Evolutionary conservation across 805 yeast species (phyloP).

Genomic region (Candida hungchunana): DNA sequence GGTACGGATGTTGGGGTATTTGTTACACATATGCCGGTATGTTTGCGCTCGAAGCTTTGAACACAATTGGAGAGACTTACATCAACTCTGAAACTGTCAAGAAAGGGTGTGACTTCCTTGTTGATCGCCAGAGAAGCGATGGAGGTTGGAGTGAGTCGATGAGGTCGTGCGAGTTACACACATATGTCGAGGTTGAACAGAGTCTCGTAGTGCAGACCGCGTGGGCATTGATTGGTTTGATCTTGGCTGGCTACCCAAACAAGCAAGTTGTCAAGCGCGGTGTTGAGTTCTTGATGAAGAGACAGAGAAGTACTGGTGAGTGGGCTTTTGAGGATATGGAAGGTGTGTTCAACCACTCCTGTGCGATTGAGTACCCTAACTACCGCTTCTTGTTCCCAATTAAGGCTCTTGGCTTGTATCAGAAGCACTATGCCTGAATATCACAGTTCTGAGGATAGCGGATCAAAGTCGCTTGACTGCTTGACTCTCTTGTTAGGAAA

Average conservation of each 20-base stretch:
- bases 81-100: conserved; percentile 55
- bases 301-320: conserved; percentile 75
- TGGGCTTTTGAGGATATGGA: conserved; percentile 84
- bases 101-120: conserved; percentile 82
- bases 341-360: conserved; percentile 93
- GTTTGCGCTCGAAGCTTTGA: conserved; percentile 95
- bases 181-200: conserved; percentile 60
- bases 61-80: conserved; percentile 63
- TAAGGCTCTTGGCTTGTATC: conserved; percentile 83
- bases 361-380: conserved; percentile 95
- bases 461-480: conserved; percentile 10
- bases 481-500: conserved; percentile 5
- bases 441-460: conserved; percentile 11
- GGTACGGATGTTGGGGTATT: conserved; percentile 99
- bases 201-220: conserved; percentile 86
- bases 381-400: conserved; percentile 86
- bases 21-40: conserved; percentile 94
- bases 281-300: conserved; percentile 51
- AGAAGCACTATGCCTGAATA: too few relatives aligned
- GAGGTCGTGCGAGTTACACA: conserved; percentile 78
- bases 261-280: conserved; percentile 58
- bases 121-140: conserved; percentile 68
- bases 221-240: conserved; percentile 83
- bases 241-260: conserved; percentile 80
- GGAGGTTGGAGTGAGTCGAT: conserved; percentile 99